Base-by-base conservation (phyloP, 345 rosid species). In the Combretum micranthum region DNA sequence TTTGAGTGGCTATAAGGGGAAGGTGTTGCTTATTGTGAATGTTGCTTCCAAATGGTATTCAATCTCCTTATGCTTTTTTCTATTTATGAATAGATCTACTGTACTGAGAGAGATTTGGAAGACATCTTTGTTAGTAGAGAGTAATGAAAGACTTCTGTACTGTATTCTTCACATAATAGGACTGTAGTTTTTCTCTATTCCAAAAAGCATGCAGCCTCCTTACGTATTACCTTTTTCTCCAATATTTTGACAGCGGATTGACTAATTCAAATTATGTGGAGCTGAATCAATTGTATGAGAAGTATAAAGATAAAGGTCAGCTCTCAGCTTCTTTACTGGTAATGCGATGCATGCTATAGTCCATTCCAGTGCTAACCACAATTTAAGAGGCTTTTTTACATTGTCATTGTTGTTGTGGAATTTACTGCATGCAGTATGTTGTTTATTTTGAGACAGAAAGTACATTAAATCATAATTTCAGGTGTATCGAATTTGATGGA, bases 211-310 rank as follows among this genome's bases (percentile, higher is more conserved):
- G 19, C 59, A n/a, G n/a, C 15, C 15, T 58, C 43, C 61, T 20
- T 26, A 26, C 48, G n/a, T n/a, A 50, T 57, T 21, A 25, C 44
- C 47, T 25, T 18, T 43, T 51, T 16, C 15, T 56, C 37, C n/a
- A 13, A 26, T 44, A 47, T 66, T 73, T 50, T 53, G 65, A 63
- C 81, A 87, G 99, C 72, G 94, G 96, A 63, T 64, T 89, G 88
- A 86, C 97, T 59, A 82, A 83, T 68, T 82, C 96, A 2, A 89
- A 89, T 76, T 93, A 93, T 71, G 62, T 75, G 0, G 97, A 93
- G 61, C 61, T 93, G 75, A 85, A 83, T 63, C 80, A 76, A 54
- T 59, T 93, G 47, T 83, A 89, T 66, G 76, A 78, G 58, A 89
- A 80, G 70, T 89, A 85, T 75, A 89, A 75, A 75, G 76, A 78